Base-by-base conservation (phyloP, 768 basidiomycete species). In the Leccinum fibrillosum region DNA sequence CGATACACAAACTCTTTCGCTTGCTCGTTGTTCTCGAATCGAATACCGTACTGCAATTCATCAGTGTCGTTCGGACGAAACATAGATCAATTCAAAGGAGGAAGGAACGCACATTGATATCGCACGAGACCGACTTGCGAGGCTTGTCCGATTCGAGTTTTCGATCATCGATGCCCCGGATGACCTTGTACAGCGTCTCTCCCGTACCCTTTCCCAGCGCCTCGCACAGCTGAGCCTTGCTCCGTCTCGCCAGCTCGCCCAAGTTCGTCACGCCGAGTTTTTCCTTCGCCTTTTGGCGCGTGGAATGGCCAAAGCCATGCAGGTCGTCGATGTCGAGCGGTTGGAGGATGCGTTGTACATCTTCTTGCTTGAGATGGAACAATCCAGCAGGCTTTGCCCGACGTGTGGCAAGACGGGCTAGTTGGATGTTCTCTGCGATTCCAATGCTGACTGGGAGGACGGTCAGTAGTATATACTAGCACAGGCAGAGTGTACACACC, bases 321-420 rank as follows among this genome's bases (percentile, higher is more conserved):
- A 99, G 75, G 59, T 92, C 88, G 34, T 85, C 80, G 26, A 98
- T 87, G 58, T 85, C 81, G 28, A 95, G 79, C 0, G 87, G 83
- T 0, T 82, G 80, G 4, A 95, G 76, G 39, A 90, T 77, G 1
- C 72, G 74, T 2, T 75, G 68, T 3, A 86, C 78, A 49, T 84
- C 81, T 11, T 76, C 78, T 4, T 75, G 75, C 0, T 79, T 63
- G 13, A 99, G 82, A 62, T 94, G 93, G 67, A 82, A 92, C 0
- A 91, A 86, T 2, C 88, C 88, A 0, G 89, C 94, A 0, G 97
- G 97, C 68, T 99, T 99, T 5, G 97, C 97, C 5, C 79, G 80
- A 8, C 91, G 84, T 0, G 94, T 95, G 2, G 97, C 97, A 7
- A 99, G 79, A 17, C 94, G 90, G 1, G 96, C 92, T 5, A 99